Base-by-base conservation (phyloP, 1,284 basidiomycete genomes). In the Ceratobasidium sp. region DNA sequence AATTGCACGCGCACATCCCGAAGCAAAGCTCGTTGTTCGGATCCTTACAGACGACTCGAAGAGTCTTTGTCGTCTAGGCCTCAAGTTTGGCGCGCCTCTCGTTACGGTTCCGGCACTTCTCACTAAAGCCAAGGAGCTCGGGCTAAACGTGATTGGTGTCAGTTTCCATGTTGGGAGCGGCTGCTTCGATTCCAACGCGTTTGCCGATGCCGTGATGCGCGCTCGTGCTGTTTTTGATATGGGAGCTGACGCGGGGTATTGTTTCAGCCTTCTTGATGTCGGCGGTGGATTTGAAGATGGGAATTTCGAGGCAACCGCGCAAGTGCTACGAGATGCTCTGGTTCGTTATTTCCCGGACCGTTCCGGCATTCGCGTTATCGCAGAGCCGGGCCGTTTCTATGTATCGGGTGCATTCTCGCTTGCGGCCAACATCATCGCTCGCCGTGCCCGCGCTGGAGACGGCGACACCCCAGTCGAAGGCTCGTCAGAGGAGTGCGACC, bases 81-180 rank as follows among this genome's bases (percentile, higher is more conserved):
- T 95, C 81, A 99, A 99, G 82, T 99, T 96, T 76, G 97, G 97
- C n/a, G 95, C 96, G 0, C 90, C 95, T 0, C 85, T 99, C 40
- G 85, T 84, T 42, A 86, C 88, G 16, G 95, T 98, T 28, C 92
- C 92, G 2, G 85, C 84, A 7, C 85, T 99, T 30, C 85, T 99
- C 56, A 82, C 84, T 18, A 92, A 90, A 77, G 97, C 96, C 0
- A 86, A 85, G 76, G 88, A 92, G 78, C 86, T 98, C 42, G 83
- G 85, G 28, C 85, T 99, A 67, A 86, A 96, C 78, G 94, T 99
- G 66, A 86, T 98, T 62, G 97, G 97, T 42, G 94, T 98, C 66
- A 94, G 91, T 79, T 99, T 99, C 87, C 97, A 99, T 80, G 97
- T 98, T 64, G 97, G 97, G 11, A 95, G 92, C 74, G 97, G 97